Conservation (phyloP, 345 rosid species). For the Gossypioides kirkii region DNA sequence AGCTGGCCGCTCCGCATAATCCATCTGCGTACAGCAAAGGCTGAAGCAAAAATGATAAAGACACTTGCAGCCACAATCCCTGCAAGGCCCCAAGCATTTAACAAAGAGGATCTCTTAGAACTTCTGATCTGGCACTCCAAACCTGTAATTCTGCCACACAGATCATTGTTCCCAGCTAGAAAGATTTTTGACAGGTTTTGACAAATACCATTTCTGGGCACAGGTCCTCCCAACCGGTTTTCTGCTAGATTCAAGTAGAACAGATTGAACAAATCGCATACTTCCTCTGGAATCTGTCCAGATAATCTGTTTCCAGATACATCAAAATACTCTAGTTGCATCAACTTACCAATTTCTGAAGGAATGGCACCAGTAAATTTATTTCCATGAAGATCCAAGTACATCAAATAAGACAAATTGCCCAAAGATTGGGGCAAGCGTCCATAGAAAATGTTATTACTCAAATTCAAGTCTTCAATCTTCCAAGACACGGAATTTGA, state of each 20-base stretch:
- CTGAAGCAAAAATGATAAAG: conserved; percentile 30
- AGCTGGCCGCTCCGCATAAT: conserved; percentile 31
- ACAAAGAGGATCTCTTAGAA: conserved; percentile 18
- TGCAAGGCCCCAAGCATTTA: conserved; percentile 49
- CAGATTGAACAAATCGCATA: conserved; percentile 44
- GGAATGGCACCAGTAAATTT: conserved; percentile 62
- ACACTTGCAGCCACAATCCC: conserved; percentile 40
- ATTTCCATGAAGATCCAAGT: conserved; percentile 59
- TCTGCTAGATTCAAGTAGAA: conserved; percentile 43
- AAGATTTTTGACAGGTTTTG: conserved; percentile 38
- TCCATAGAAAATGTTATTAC: conserved; percentile 48
- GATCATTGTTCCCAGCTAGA: conserved; percentile 53
- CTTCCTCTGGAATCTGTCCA: conserved; percentile 52
- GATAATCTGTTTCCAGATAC: conserved; percentile 52
- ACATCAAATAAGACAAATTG: conserved; percentile 56
- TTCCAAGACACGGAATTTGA: conserved; percentile 50
- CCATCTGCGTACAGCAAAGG: conserved; percentile 42
- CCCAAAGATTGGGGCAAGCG: conserved; percentile 53
- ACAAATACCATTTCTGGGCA: conserved; percentile 57
- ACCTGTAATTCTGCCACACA: conserved; percentile 47
- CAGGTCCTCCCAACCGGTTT: conserved; percentile 56
- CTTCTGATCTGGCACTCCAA: conserved; percentile 38
- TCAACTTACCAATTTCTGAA: conserved; percentile 45
- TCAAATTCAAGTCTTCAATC: conserved; percentile 58
- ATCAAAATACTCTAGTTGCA: conserved; percentile 62